These are phyloP conservation scores for Violaceomyces palustris DNA, from an alignment of 1,284 basidiomycete species.

Conservation along the genomic window DNA sequence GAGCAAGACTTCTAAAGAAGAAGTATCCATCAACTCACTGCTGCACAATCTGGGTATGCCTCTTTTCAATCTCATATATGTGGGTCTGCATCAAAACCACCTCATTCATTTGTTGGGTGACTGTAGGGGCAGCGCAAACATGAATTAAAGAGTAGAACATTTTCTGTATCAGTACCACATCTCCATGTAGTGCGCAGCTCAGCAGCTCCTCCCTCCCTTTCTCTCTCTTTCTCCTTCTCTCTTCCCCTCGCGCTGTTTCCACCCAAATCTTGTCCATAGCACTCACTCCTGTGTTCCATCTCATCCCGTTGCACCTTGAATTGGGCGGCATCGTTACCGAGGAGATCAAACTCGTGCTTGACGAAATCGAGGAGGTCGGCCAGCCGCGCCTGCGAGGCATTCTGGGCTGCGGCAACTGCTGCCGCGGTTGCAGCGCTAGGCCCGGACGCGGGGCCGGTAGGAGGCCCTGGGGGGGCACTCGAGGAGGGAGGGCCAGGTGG, in stretches of 20 bases:
- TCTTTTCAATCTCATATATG: slow-evolving; percentile 71
- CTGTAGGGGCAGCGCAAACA: slow-evolving; percentile 3
- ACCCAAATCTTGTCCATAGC: no score
- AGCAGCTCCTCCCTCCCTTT: no score
- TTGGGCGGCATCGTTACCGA: slow-evolving; percentile 66
- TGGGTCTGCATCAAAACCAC: slow-evolving; percentile 56
- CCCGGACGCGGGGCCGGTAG: no score
- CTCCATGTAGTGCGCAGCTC: slow-evolving; percentile 70
- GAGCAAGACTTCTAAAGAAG: no score
- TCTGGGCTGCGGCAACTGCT: slow-evolving; percentile 10
- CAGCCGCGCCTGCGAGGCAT: slow-evolving; percentile 56
- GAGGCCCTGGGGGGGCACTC: no score
- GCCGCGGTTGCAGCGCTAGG: slow-evolving; percentile 8
- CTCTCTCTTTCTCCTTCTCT: no score
- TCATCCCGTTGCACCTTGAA: slow-evolving; percentile 80
- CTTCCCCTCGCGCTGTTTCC: no score
- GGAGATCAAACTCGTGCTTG: slow-evolving; percentile 76
- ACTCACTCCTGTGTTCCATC: slow-evolving; percentile 75
- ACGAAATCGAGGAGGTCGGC: slow-evolving; percentile 77
- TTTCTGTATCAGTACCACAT: slow-evolving; percentile 65
- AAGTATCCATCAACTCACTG: slow-evolving; percentile 56
- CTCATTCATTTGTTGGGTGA: slow-evolving; percentile 40
- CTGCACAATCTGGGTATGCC: slow-evolving; percentile 66
- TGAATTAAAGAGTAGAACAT: neutral
- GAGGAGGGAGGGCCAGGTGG: slow-evolving; percentile 21